A percentile compares a stretch with the other conserved stretches of the same genome.
Conservation (phyloP, 2,329 filamentous ascomycete genomes). For the Nannizzia gypsea region DNA sequence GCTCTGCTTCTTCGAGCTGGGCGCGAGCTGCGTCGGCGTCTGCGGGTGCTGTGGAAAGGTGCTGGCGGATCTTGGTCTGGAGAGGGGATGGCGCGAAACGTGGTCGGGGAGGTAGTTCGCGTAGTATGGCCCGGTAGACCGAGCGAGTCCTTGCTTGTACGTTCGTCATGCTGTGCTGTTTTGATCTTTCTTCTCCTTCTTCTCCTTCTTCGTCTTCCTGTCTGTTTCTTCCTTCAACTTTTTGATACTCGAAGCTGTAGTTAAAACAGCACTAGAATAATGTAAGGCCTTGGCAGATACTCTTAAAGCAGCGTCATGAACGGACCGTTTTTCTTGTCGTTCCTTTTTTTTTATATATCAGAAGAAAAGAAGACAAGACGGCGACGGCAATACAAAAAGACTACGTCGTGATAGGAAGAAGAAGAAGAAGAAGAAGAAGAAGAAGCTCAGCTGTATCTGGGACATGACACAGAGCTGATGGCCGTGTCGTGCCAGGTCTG, state of each 20-base stretch:
- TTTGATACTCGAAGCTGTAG: not conserved
- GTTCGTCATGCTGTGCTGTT: constrained; percentile 1
- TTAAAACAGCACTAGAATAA: not conserved
- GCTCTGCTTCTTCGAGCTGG: constrained; percentile 51
- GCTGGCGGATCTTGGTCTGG: constrained; percentile 55
- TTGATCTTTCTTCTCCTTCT: not conserved
- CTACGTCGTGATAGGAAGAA: too few species aligned
- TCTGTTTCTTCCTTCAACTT: not conserved
- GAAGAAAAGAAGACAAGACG: not conserved
- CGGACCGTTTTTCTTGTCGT: not conserved
- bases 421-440: not conserved
- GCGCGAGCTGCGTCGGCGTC: constrained; percentile 22
- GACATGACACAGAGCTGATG: constrained; percentile 1
- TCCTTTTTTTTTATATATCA: not conserved
- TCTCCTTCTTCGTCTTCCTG: not conserved
- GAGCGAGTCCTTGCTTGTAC: constrained; percentile 45
- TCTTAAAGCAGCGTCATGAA: not conserved
- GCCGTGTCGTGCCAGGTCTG: constrained; percentile 20
- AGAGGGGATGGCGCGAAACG: constrained; percentile 54
- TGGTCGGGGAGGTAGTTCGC: constrained; percentile 68
- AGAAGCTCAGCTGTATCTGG: not conserved
- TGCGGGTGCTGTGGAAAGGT: constrained; percentile 39
- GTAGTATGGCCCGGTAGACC: constrained; percentile 77
- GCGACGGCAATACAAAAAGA: not conserved
- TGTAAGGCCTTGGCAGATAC: not conserved